Base-by-base conservation (phyloP, 306 rosid genomes). In the Neltuma alba region DNA sequence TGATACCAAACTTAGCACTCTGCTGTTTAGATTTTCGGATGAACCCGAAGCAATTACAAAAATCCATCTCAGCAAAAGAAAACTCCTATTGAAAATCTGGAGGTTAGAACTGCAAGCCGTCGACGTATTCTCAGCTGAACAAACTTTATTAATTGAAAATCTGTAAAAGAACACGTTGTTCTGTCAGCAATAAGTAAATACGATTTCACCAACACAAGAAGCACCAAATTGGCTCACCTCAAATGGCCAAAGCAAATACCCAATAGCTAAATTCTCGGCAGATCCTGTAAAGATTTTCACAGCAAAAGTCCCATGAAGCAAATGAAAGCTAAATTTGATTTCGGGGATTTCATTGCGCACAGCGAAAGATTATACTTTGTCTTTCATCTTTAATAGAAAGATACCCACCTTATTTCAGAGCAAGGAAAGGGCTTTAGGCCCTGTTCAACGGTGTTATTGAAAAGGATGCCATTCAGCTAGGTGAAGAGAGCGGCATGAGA, bases 401-500 rank as follows among this genome's bases (percentile, higher is more conserved):
- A 62, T 44, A 23, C 70, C 81, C 67, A 89, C 97, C 88, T 85
- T 90, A 86, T 23, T 79, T 61, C 61, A 80, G 73, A 60, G 69
- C 75, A 75, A 75, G 60, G 70, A 74, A 73, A 75, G 88, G 92
- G 91, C 90, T 79, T 80, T 78, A 81, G 68, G 91, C 94, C 94
- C 96, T 9, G 71, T 48, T 85, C 82, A 82, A 67, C 87, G 81
- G 25, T 64, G 90, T 79, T 85, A 88, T 90, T 93, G 87, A 48
- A 93, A 89, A 7, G 98, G 99, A 87, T 95, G 99, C 99, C 99
- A 95, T 84, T 95, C 98, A 61, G 94, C 97, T 81, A 90, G 85
- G 75, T 95, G 97, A 78, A 70, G 81, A 74, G 90, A 86, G 79
- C 79, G 81, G 78, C 87, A 83, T 20, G 77, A 76, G 70, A 82